phyloP scores from a whole-genome alignment of 768 basidiomycete species.

The Galerina marginata region DNA sequence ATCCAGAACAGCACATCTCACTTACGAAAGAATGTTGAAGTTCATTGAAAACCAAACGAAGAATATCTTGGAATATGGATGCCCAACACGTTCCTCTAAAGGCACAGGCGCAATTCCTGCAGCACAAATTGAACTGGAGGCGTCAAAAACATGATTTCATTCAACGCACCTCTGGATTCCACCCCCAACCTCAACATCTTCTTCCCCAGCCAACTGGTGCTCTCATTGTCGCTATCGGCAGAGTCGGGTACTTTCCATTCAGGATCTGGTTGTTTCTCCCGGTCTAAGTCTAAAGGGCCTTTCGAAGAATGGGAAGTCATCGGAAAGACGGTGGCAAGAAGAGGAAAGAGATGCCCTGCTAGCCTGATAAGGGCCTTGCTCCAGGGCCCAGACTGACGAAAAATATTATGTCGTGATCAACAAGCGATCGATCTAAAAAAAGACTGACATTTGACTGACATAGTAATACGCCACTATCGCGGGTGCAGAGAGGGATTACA shows the following conservation, averaged over 20 bases:
- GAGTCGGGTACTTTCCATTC: neutral
- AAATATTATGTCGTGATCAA: neutral
- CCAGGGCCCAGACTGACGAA: neutral
- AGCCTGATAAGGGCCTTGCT: slow-evolving; percentile 1
- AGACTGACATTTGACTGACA: neutral
- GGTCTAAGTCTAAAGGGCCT: neutral
- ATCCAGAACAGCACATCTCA: neutral
- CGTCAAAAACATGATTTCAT: neutral
- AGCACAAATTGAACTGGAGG: neutral
- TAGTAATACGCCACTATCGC: too few species aligned
- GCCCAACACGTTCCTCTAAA: slow-evolving; percentile 59
- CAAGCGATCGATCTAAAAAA: slow-evolving; percentile 1
- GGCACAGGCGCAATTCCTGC: slow-evolving; percentile 63
- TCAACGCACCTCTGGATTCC: slow-evolving; percentile 11
- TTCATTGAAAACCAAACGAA: slow-evolving; percentile 81
- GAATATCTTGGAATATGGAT: slow-evolving; percentile 70
- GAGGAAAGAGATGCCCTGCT: neutral
- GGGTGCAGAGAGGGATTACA: too few species aligned
- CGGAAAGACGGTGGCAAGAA: too few species aligned
- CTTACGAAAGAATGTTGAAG: slow-evolving; percentile 67
- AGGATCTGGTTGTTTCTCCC: slow-evolving; percentile 1
- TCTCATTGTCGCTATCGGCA: neutral
- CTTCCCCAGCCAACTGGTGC: slow-evolving; percentile 6
- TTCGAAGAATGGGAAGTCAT: neutral
- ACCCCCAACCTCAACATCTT: slow-evolving; percentile 14